These are phyloP conservation scores for Gossypium australe DNA, from an alignment of 345 rosid species.

Conservation along the genomic window DNA sequence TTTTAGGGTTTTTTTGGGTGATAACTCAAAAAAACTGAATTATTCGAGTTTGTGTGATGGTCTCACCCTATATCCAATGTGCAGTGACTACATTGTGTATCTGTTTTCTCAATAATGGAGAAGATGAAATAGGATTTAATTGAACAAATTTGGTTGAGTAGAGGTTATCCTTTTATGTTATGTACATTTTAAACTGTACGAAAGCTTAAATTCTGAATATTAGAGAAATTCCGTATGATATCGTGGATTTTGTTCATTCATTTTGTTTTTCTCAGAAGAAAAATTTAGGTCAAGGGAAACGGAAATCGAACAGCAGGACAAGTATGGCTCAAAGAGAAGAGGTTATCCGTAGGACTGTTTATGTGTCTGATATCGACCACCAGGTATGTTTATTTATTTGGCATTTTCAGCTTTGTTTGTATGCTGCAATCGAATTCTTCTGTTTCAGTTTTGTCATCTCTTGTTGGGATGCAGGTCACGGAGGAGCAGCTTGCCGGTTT, in stretches of 20 bases:
- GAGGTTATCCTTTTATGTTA: background rate
- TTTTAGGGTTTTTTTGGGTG: background rate
- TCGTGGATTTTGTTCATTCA: conserved; percentile 10
- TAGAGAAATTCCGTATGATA: background rate
- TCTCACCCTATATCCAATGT: background rate
- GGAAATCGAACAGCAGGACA: conserved; percentile 67
- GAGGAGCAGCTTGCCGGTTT: conserved; percentile 97
- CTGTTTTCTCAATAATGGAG: background rate
- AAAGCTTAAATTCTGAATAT: background rate
- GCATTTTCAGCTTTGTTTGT: conserved; percentile 5
- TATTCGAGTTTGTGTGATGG: background rate
- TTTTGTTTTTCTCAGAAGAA: conserved; percentile 47
- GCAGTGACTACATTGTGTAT: background rate
- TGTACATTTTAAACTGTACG: background rate
- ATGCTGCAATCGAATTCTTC: background rate
- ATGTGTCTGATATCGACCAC: conserved; percentile 90
- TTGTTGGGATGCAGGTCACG: conserved; percentile 53
- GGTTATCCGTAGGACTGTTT: conserved; percentile 77
- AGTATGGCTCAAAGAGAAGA: conserved; percentile 89
- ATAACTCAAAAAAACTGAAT: background rate
- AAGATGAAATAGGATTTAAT: background rate
- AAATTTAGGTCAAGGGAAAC: conserved; percentile 58
- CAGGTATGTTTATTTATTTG: conserved; percentile 42
- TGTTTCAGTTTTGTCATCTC: background rate
- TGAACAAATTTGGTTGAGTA: background rate